Evolutionary conservation across 345 rosid species (phyloP).

Genomic region (Salix udensis): DNA sequence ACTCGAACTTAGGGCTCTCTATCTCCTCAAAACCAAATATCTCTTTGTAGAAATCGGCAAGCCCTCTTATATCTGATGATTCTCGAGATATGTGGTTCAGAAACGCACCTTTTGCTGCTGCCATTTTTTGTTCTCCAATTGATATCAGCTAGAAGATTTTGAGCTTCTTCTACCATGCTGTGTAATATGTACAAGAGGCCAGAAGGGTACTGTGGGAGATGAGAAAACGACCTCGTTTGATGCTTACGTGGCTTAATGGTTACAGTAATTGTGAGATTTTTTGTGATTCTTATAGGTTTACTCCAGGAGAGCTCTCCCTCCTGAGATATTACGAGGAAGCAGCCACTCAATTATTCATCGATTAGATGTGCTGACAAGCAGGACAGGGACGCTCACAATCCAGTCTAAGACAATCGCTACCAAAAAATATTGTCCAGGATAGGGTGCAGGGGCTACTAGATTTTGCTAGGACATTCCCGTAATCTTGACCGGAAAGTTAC

Average conservation of each 20-base stretch:
- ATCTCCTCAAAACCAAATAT: conserved; percentile 79
- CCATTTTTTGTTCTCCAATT: background rate
- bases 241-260: background rate
- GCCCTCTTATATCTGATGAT: conserved; percentile 65
- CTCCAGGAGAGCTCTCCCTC: conserved; percentile 14
- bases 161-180: background rate
- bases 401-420: background rate
- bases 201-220: background rate
- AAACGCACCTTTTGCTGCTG: conserved; percentile 34
- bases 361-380: background rate
- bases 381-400: background rate
- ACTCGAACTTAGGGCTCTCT: conserved; percentile 61
- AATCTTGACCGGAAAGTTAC: background rate
- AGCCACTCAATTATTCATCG: background rate
- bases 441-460: background rate
- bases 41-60: conserved; percentile 78
- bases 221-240: background rate
- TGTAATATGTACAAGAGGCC: background rate
- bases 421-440: background rate
- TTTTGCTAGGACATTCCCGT: background rate
- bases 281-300: conserved; percentile 69
- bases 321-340: background rate
- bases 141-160: background rate
- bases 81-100: conserved; percentile 85
- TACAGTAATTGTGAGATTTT: conserved; percentile 37